Percentiles rank a stretch among this genome's conserved stretches.
Conservation (phyloP, 1,284 basidiomycete genomes). For the Tilletia setariae region DNA sequence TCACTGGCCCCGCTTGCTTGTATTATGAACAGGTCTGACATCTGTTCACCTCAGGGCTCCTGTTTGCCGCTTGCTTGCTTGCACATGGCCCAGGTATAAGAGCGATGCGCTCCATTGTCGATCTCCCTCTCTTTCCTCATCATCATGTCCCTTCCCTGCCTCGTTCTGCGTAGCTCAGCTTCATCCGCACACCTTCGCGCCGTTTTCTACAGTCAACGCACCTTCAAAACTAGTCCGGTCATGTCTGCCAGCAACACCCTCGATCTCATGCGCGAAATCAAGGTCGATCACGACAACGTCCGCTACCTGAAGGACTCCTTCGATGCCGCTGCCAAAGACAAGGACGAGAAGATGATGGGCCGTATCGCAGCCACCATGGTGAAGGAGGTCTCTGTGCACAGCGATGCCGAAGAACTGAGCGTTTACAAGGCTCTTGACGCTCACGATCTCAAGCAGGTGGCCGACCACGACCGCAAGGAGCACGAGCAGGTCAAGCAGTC, state of each 20-base stretch:
- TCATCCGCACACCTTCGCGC: not conserved
- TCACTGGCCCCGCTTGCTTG: too few relatives aligned
- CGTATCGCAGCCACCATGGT: conserved; percentile 30
- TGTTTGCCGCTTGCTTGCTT: too few relatives aligned
- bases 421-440: conserved; percentile 37
- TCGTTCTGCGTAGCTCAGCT: not conserved
- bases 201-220: not conserved
- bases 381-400: conserved; percentile 27
- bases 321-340: conserved; percentile 19
- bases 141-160: not conserved
- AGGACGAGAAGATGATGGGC: conserved; percentile 26
- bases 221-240: not conserved
- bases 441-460: conserved; percentile 21
- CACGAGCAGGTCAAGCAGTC: conserved; percentile 40
- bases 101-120: not conserved
- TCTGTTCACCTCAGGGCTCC: too few relatives aligned
- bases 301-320: conserved; percentile 31
- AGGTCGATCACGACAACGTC: conserved; percentile 39
- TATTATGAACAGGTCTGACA: too few relatives aligned
- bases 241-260: not conserved
- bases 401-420: conserved; percentile 31
- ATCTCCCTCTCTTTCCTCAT: not conserved
- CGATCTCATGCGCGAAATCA: not conserved
- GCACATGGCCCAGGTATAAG: too few relatives aligned
- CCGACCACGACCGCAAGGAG: conserved; percentile 30